These are phyloP conservation scores for Hebeloma cylindrosporum DNA, from an alignment of 768 basidiomycete species.

Conservation along the genomic window DNA sequence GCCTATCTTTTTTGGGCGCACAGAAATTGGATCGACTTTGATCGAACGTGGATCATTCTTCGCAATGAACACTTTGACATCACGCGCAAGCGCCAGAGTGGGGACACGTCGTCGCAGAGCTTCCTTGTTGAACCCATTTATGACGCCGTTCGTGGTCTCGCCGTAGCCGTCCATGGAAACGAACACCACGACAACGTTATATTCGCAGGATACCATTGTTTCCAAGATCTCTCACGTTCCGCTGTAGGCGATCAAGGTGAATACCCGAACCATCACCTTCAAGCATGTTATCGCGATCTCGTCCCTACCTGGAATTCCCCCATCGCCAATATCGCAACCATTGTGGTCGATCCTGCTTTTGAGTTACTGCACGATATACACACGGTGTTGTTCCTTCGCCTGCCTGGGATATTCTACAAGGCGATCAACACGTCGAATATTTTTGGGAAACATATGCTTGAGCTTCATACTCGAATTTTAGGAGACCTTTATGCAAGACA, in stretches of 20 bases:
- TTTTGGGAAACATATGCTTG: constrained; percentile 17
- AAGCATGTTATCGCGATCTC: constrained; percentile 17
- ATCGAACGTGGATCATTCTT: constrained; percentile 18
- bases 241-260: constrained; percentile 10
- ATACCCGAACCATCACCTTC: constrained; percentile 13
- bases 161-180: background rate
- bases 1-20: constrained; percentile 19
- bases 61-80: constrained; percentile 20
- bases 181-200: constrained; percentile 12
- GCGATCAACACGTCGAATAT: constrained; percentile 16
- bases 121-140: constrained; percentile 13
- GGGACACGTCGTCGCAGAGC: constrained; percentile 5
- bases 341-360: constrained; percentile 8
- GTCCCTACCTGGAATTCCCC: constrained; percentile 19
- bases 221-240: constrained; percentile 15
- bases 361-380: constrained; percentile 17
- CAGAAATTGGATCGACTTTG: constrained; percentile 16
- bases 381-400: constrained; percentile 13
- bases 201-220: constrained; percentile 17
- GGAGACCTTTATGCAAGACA: constrained; percentile 10
- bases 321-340: constrained; percentile 16
- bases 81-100: constrained; percentile 4
- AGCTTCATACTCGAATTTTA: constrained; percentile 17
- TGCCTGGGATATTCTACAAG: constrained; percentile 18
- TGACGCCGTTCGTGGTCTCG: constrained; percentile 10